Conservation (phyloP, 2,329 filamentous ascomycete genomes). For the Lecanicillium sp. region DNA sequence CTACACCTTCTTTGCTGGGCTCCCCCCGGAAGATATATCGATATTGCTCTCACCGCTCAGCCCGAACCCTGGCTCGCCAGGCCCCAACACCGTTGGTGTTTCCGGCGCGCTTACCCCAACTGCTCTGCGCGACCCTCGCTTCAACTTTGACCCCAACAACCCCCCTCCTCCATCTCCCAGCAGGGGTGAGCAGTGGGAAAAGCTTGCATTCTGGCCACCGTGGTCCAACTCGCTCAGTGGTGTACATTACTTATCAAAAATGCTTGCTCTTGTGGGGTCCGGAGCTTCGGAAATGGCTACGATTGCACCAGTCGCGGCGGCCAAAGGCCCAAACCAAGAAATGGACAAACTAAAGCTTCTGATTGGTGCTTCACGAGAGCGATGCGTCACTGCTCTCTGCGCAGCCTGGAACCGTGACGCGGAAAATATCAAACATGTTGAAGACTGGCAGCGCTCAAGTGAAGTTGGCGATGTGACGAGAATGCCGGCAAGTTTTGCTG, state of each 20-base stretch:
- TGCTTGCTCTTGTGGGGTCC: constrained; percentile 76
- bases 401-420: constrained; percentile 91
- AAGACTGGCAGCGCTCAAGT: constrained; percentile 83
- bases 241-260: constrained; percentile 81
- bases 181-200: constrained; percentile 82
- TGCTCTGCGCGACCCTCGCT: constrained; percentile 62
- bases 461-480: constrained; percentile 83
- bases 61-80: constrained; percentile 54
- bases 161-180: constrained; percentile 71
- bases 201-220: constrained; percentile 93
- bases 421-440: constrained; percentile 84
- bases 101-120: constrained; percentile 44
- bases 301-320: constrained; percentile 56
- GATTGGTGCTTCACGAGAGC: constrained; percentile 73
- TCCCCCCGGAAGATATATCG: constrained; percentile 86
- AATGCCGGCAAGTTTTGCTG: constrained; percentile 80
- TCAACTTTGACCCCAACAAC: constrained; percentile 73
- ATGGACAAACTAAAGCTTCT: constrained; percentile 70
- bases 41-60: constrained; percentile 77
- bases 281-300: constrained; percentile 81
- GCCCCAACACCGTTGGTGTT: constrained; percentile 24
- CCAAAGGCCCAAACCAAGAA: constrained; percentile 42
- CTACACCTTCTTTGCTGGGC: constrained; percentile 75
- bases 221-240: constrained; percentile 87
- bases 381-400: constrained; percentile 78